Base-by-base conservation (phyloP, 805 yeast genomes). In the Saccharomyces kudriavzevii region DNA sequence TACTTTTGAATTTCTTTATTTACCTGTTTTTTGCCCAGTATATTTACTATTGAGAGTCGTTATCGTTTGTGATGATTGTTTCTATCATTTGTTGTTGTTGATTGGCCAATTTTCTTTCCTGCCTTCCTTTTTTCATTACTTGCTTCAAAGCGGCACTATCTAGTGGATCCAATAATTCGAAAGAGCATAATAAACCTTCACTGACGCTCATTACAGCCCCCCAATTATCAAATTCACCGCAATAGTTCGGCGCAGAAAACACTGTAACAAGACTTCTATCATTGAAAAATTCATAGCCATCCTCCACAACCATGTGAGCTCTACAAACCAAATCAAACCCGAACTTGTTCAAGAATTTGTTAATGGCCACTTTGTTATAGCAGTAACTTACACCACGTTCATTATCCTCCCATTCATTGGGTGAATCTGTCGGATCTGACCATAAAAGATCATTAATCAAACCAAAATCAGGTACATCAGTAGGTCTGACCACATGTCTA, bases 131-230 rank as follows among this genome's bases (percentile, higher is more conserved):
- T 60, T 85, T 86, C 97, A 92, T 89, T 50, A 89, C 94, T 68
- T 88, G 96, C 67, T 92, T 91, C 71, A 94, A 79, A 4, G 97
- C 97, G 20, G 87, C 85, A 50, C 95, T 82, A 71, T 92, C 98
- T 61, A 94, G 76, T 8, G 99, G 99, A 71, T 94, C 97, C 55
- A 92, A 76, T 52, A 92, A 78, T 70, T 92, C 99, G 70, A 92
- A 92, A 57, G 94, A 85, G 70, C 99, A 92, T 54, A 94, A 74
- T 59, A 92, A 76, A 62, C 92, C 97, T 58, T 92, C 97, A 58
- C 89, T 82, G 14, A 92, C 98, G 61, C 95, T 84, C 98, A 92
- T 92, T 4, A 92, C 97, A 1, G 99, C 99, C 25, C 96, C 97
- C 96, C 96, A 89, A 64, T 89, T 89, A 68, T 90, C 77, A 49